Evolutionary conservation across 495 filamentous ascomycete genomes (phyloP).

Genomic region (Daldinia concentrica): DNA sequence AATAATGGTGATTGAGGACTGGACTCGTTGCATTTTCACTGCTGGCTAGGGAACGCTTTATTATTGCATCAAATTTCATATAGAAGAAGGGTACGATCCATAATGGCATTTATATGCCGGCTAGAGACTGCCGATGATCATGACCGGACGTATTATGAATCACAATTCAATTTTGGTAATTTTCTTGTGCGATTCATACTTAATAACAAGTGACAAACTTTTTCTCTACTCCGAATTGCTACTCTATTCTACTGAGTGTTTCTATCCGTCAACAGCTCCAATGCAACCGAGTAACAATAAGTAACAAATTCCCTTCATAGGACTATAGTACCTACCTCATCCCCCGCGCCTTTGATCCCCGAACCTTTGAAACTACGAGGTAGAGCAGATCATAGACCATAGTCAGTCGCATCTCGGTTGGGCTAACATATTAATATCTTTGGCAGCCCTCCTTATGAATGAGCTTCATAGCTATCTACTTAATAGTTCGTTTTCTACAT

Average conservation of each 20-base stretch:
- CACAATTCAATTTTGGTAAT: not conserved
- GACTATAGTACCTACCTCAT: too few relatives aligned
- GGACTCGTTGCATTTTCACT: not conserved
- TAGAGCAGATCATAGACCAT: too few relatives aligned
- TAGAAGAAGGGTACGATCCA: not conserved
- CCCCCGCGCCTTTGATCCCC: too few relatives aligned
- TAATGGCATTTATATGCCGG: not conserved
- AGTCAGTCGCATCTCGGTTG: too few relatives aligned
- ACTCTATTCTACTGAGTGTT: not conserved
- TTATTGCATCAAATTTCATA: not conserved
- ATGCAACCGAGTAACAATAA: too few relatives aligned
- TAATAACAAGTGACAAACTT: not conserved
- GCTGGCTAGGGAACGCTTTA: not conserved
- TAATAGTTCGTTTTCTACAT: not conserved
- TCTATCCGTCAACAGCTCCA: too few relatives aligned
- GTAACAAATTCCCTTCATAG: too few relatives aligned
- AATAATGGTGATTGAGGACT: not conserved
- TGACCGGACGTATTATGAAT: not conserved
- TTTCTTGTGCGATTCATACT: not conserved
- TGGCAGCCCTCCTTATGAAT: too few relatives aligned
- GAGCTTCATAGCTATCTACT: not conserved
- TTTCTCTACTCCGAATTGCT: not conserved
- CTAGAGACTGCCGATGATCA: not conserved
- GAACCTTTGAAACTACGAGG: too few relatives aligned
- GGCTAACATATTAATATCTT: too few relatives aligned